Conservation (phyloP, 371 early-diverging fungal species). For the Rhizomucor pusillus region DNA sequence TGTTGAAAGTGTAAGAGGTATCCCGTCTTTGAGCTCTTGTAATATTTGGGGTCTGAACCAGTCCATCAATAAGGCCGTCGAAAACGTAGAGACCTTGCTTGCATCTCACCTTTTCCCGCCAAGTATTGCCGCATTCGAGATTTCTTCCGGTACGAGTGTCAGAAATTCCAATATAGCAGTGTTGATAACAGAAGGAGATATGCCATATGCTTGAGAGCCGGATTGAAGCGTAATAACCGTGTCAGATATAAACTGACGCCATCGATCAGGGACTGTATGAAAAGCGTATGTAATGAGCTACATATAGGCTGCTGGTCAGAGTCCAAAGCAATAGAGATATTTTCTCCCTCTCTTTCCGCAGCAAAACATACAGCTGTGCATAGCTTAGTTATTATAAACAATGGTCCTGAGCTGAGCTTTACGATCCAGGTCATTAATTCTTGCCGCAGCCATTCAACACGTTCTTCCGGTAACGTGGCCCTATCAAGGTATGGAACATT, state of each 20-base stretch:
- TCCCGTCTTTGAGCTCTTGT: conserved; percentile 45
- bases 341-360: not conserved
- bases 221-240: conserved; percentile 48
- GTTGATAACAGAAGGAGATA: conserved; percentile 33
- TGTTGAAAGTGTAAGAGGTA: conserved; percentile 46
- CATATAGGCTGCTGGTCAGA: not conserved
- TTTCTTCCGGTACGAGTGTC: conserved; percentile 78
- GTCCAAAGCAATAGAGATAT: no score
- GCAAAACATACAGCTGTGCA: conserved; percentile 63
- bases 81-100: no score
- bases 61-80: not conserved
- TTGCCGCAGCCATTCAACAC: conserved; percentile 57
- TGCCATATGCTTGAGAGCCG: conserved; percentile 30
- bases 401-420: conserved; percentile 57
- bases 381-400: conserved; percentile 70
- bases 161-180: conserved; percentile 66
- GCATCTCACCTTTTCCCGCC: conserved; percentile 50
- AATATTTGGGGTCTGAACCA: conserved; percentile 15
- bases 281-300: conserved; percentile 70
- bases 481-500: conserved; percentile 18
- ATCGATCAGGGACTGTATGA: conserved; percentile 58
- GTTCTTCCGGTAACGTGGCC: conserved; percentile 62
- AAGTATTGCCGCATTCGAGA: conserved; percentile 56
- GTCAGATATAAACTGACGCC: conserved; percentile 60
- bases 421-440: conserved; percentile 64